Evolutionary conservation across 2,329 filamentous ascomycete genomes (phyloP), one percentile per base, ranked within the genome.

Genomic region (Parascedosporium putredinis): DNA sequence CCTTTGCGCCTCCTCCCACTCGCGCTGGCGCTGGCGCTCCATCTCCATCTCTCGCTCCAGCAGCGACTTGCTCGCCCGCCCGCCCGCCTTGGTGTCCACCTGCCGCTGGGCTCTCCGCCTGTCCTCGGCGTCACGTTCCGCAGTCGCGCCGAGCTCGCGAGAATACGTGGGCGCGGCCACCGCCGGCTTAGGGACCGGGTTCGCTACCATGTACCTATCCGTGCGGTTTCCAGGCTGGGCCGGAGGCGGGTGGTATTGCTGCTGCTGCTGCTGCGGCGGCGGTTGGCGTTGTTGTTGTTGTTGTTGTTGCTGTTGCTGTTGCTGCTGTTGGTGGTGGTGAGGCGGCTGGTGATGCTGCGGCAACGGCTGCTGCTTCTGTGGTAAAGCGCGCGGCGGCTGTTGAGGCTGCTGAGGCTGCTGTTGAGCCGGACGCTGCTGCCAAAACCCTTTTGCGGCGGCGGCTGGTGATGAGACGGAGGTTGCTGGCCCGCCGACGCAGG

Each of bases 41-140:
- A 84, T 72, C 63, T 90, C 85, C 83, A 89, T 88, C 65, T 90
- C 86, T 24, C 83, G 78, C 66, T 89, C 86, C 1, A 89, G 74
- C 8, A 89, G 72, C 0, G 81, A 85, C 67, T 84, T 86, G 55
- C 75, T 75, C 1, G 80, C 80, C 76, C 75, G 80, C 0, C 78
- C 79, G 24, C 70, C 75, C 1, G 79, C 76, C 61, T 80, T 81
- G 18, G 80, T 83, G 61, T 77, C 74, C 45, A 68, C 64, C 59
- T 84, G 81, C 9, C 76, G 71, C 48, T 77, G 73, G 1, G 67
- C 65, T 10, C 81, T 79, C 3, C 78, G 74, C 22, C 76, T 73
- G 59, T 83, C 79, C 58, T 85, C 80, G 12, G 67, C 71, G 50
- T 81, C 76, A 42, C 75, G 79, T 64, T 86, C 82, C 9, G 76